These are phyloP conservation scores for Fusarium sp. DNA, from an alignment of 2,329 filamentous ascomycete species.

Conservation along the genomic window DNA sequence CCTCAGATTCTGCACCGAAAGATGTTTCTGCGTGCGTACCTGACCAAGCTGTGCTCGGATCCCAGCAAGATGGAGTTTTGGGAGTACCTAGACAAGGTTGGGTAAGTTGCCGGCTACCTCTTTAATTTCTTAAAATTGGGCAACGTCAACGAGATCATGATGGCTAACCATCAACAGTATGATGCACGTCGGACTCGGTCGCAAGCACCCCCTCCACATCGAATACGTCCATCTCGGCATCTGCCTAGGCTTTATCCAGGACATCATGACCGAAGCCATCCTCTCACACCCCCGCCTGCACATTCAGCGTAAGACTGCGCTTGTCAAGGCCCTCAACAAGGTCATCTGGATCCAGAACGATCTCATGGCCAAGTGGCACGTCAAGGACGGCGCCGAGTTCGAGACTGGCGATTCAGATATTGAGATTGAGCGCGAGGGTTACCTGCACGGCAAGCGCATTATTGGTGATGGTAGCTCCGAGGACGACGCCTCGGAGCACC, in stretches of 20 bases:
- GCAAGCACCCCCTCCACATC: slow-evolving; percentile 75
- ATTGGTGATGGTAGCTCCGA: slow-evolving; percentile 50
- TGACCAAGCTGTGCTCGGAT: slow-evolving; percentile 77
- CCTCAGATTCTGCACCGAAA: slow-evolving; percentile 80
- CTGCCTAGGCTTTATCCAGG: slow-evolving; percentile 77
- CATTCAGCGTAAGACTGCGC: slow-evolving; percentile 72
- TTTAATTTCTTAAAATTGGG: not conserved
- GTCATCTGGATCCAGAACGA: slow-evolving; percentile 91
- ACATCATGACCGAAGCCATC: slow-evolving; percentile 78
- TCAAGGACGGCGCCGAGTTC: slow-evolving; percentile 71
- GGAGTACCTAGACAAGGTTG: slow-evolving; percentile 85
- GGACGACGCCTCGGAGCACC: slow-evolving; percentile 33
- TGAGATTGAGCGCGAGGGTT: slow-evolving; percentile 68
- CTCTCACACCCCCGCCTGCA: slow-evolving; percentile 73
- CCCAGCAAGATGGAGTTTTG: slow-evolving; percentile 79
- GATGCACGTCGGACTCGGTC: slow-evolving; percentile 82
- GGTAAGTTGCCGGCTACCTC: slow-evolving; percentile 55
- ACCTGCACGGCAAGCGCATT: slow-evolving; percentile 68
- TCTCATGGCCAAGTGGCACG: slow-evolving; percentile 83
- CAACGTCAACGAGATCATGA: not conserved
- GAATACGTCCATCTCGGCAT: slow-evolving; percentile 82
- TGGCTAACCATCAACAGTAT: slow-evolving; percentile 54
- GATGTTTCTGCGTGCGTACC: slow-evolving; percentile 78
- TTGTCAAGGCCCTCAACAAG: slow-evolving; percentile 79
- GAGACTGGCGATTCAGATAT: slow-evolving; percentile 55